These are phyloP conservation scores for Solanum chacoense DNA, from an alignment of 305 asterid genomes.

Conservation along the genomic window DNA sequence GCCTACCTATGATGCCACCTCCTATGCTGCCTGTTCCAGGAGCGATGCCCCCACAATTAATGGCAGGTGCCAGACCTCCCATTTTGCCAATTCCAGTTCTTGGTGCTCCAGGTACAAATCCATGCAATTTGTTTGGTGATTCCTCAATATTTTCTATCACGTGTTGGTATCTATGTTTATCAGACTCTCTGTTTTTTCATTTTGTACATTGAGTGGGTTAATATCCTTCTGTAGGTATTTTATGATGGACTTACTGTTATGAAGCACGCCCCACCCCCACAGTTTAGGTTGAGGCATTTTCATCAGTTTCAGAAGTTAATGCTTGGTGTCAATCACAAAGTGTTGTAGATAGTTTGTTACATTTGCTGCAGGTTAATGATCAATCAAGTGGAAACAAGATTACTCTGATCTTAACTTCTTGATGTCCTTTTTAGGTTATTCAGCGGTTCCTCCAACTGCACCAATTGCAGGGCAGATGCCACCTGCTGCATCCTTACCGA, in stretches of 20 bases:
- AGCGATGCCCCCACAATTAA: conserved; percentile 20
- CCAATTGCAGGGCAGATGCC: conserved; percentile 26
- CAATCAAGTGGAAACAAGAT: neutral
- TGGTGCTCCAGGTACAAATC: conserved; percentile 32
- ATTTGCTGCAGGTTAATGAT: neutral
- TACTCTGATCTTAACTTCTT: neutral
- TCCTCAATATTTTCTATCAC: neutral
- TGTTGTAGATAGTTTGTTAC: neutral
- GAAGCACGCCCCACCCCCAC: neutral
- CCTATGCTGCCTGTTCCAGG: conserved; percentile 35
- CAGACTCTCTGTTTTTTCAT: neutral
- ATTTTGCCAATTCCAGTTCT: conserved; percentile 27
- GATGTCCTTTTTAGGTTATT: conserved; percentile 28
- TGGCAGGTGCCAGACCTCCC: conserved; percentile 39
- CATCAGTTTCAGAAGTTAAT: neutral
- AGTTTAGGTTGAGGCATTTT: neutral
- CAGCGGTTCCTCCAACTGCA: conserved; percentile 10
- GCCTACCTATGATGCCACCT: conserved; percentile 40
- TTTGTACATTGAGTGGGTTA: neutral
- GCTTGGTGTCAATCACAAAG: neutral
- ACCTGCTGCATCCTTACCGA: conserved; percentile 23
- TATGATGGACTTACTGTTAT: neutral
- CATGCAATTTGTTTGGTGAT: neutral
- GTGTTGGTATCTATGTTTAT: neutral
- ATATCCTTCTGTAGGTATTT: neutral